Evolutionary conservation across 2,329 filamentous ascomycete species (phyloP).

Genomic region (Botrytis aclada): DNA sequence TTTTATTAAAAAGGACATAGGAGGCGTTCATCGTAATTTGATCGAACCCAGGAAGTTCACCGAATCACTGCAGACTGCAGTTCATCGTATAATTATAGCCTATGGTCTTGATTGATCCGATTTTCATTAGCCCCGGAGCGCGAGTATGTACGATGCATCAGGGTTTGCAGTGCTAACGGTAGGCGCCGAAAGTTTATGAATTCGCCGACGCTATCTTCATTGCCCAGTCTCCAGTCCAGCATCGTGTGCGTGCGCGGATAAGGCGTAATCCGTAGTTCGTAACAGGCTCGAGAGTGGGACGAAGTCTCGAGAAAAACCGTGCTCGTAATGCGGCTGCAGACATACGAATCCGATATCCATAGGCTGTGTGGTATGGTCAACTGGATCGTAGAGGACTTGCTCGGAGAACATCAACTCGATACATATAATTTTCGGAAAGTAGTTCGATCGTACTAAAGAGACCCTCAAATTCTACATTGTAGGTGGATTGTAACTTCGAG

Average conservation of each 20-base stretch:
- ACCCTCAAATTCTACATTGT: not conserved
- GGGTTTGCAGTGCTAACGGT: not conserved
- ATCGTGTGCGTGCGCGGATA: not conserved
- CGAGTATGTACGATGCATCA: not conserved
- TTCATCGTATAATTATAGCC: not conserved
- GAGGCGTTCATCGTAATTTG: not conserved
- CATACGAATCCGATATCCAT: not conserved
- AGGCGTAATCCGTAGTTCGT: not conserved
- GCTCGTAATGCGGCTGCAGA: not conserved
- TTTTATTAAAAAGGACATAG: not conserved
- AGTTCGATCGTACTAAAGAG: not conserved
- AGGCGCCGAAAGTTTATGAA: not conserved
- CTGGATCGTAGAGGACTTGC: not conserved
- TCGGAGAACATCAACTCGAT: not conserved
- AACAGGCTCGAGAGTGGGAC: not conserved
- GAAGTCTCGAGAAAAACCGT: not conserved
- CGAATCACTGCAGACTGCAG: not conserved
- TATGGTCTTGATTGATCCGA: not conserved
- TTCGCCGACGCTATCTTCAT: conserved; percentile 1
- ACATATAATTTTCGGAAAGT: not conserved
- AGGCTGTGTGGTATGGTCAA: not conserved
- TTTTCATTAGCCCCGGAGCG: not conserved
- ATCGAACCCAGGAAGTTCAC: not conserved
- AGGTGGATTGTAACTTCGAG: not conserved
- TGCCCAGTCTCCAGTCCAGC: not conserved